A percentile compares a stretch with the other conserved stretches of the same genome.
phyloP scores from a whole-genome alignment of 2,329 filamentous ascomycete species.

The Fusarium stilboides region DNA sequence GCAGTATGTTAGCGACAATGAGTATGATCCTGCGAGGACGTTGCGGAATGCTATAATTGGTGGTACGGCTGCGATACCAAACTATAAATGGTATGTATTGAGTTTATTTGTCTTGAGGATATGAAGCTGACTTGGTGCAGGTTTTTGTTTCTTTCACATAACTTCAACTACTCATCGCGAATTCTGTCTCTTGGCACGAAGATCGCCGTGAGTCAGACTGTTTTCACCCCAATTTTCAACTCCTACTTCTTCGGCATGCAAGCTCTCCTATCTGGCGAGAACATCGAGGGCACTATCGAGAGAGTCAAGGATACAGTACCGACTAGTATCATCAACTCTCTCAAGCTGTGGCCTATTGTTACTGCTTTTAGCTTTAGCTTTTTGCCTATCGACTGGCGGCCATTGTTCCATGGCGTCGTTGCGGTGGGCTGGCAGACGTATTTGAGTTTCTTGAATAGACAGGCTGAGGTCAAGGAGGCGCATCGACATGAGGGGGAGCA shows the following conservation, averaged over 20 bases:
- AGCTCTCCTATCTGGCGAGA: conserved; percentile 79
- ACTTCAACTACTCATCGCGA: conserved; percentile 88
- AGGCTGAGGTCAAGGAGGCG: conserved; percentile 68
- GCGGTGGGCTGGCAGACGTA: conserved; percentile 96
- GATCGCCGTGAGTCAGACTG: conserved; percentile 82
- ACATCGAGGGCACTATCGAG: conserved; percentile 74
- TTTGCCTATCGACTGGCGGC: conserved; percentile 82
- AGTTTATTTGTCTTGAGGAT: neutral
- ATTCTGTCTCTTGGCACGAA: conserved; percentile 80
- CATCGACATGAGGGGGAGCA: conserved; percentile 8
- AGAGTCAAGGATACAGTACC: conserved; percentile 84
- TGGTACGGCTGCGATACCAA: conserved; percentile 79
- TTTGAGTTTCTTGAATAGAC: conserved; percentile 83
- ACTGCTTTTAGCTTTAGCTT: conserved; percentile 92
- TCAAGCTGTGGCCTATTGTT: conserved; percentile 90
- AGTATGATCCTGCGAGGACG: conserved; percentile 80
- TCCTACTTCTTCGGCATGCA: conserved; percentile 87
- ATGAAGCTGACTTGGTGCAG: conserved; percentile 57
- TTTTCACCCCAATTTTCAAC: conserved; percentile 89
- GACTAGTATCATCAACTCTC: conserved; percentile 80
- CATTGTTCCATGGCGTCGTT: conserved; percentile 83
- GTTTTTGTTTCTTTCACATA: conserved; percentile 83
- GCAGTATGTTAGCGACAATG: conserved; percentile 75
- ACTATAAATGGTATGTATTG: conserved; percentile 80
- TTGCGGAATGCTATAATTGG: conserved; percentile 82